phyloP scores from a whole-genome alignment of 495 filamentous ascomycete species.

The Penicillium psychrofluorescens region DNA sequence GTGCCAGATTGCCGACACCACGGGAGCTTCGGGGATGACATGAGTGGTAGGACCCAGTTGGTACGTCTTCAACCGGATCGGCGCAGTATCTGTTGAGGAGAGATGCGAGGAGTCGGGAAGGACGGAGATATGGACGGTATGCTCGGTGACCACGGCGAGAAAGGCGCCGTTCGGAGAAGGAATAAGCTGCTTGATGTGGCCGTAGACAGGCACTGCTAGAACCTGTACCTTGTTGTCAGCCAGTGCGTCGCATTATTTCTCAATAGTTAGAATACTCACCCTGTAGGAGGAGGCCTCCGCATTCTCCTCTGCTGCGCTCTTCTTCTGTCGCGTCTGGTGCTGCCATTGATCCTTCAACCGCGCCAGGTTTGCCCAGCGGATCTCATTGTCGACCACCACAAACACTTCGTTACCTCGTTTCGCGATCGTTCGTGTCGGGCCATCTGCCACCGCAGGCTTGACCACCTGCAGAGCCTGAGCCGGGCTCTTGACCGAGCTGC shows the following conservation, averaged over 20 bases:
- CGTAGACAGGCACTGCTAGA: conserved; percentile 62
- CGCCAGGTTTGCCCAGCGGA: conserved; percentile 76
- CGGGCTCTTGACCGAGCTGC: conserved; percentile 25
- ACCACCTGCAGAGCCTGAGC: conserved; percentile 23
- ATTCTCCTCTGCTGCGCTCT: conserved; percentile 20
- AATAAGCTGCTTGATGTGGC: conserved; percentile 71
- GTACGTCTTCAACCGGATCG: conserved; percentile 71
- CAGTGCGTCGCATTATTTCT: background rate
- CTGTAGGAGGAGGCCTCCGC: conserved; percentile 19
- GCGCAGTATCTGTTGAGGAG: conserved; percentile 49
- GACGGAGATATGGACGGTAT: conserved; percentile 75
- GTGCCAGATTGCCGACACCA: conserved; percentile 80
- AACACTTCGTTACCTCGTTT: conserved; percentile 74
- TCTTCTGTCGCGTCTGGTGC: conserved; percentile 30
- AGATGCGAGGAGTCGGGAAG: conserved; percentile 72
- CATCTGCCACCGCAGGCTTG: conserved; percentile 33
- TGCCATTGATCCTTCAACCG: conserved; percentile 68
- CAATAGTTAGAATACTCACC: conserved; percentile 14
- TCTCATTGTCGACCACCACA: conserved; percentile 74
- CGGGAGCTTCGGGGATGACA: conserved; percentile 69
- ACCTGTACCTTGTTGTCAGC: conserved; percentile 32
- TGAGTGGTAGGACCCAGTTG: conserved; percentile 84
- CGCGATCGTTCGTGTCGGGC: conserved; percentile 63
- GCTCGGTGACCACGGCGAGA: conserved; percentile 72
- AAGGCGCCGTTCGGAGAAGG: conserved; percentile 74